phyloP scores from a whole-genome alignment of 2,329 filamentous ascomycete species.

The Aureobasidium vineae region DNA sequence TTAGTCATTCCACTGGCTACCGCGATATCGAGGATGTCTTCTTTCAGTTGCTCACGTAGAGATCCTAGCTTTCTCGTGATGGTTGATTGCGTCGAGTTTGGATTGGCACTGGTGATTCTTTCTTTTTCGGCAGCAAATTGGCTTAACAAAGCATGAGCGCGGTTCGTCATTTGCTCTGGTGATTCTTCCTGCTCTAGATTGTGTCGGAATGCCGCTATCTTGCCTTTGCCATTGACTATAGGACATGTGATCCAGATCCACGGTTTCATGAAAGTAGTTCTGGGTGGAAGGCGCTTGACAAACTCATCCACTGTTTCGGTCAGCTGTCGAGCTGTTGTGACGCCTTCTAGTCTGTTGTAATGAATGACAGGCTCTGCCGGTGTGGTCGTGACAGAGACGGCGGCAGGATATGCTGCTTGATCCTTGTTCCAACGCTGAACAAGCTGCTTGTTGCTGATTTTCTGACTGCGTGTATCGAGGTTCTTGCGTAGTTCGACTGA shows the following conservation, averaged over 20 bases:
- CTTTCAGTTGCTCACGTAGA: conserved; percentile 47
- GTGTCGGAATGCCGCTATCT: conserved; percentile 48
- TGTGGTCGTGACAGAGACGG: background rate
- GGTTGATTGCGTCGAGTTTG: conserved; percentile 46
- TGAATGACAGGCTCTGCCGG: conserved; percentile 35
- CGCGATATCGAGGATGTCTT: conserved; percentile 62
- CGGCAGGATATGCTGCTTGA: background rate
- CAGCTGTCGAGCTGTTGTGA: conserved; percentile 58
- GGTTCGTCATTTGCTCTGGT: conserved; percentile 35
- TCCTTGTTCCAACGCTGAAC: background rate
- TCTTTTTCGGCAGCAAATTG: conserved; percentile 48
- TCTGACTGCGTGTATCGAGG: background rate
- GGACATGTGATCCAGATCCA: conserved; percentile 78
- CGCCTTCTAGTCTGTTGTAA: conserved; percentile 60
- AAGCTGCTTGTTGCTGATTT: background rate
- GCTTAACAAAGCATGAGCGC: conserved; percentile 56
- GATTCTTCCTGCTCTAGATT: conserved; percentile 43
- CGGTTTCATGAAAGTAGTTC: conserved; percentile 56
- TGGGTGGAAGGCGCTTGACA: conserved; percentile 65
- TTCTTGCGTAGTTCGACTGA: background rate
- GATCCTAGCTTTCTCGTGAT: conserved; percentile 44
- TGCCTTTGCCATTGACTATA: conserved; percentile 40
- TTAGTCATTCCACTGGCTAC: conserved; percentile 56
- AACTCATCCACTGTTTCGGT: conserved; percentile 65
- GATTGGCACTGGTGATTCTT: conserved; percentile 53